phyloP scores from a whole-genome alignment of 306 rosid genomes.

The Ceratonia siliqua region DNA sequence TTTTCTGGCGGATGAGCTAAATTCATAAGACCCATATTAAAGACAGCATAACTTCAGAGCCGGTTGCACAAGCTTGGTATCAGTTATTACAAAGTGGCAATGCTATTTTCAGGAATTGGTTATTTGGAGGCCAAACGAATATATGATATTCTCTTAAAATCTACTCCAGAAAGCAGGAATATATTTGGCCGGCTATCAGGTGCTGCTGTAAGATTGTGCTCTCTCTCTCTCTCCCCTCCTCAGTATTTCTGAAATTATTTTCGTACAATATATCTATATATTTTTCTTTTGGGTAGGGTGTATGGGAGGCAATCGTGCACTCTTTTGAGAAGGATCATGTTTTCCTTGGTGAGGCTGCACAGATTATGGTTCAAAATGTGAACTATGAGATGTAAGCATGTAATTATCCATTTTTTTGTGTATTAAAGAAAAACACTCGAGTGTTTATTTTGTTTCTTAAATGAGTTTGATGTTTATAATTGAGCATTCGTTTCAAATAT shows the following conservation, averaged over 20 bases:
- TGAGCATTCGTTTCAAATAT: constrained; percentile 22
- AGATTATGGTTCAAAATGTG: constrained; percentile 83
- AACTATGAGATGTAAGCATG: constrained; percentile 84
- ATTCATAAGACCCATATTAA: neutral
- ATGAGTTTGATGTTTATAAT: constrained; percentile 3
- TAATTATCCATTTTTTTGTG: constrained; percentile 21
- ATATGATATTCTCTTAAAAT: constrained; percentile 71
- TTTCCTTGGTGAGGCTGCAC: constrained; percentile 95
- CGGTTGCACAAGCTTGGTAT: neutral
- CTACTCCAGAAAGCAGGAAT: constrained; percentile 81
- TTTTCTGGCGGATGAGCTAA: neutral
- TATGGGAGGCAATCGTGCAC: constrained; percentile 76
- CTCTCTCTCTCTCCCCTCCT: constrained; percentile 1
- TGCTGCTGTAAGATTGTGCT: constrained; percentile 63
- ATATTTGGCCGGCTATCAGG: constrained; percentile 90
- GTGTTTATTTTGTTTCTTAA: constrained; percentile 17
- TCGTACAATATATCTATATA: neutral
- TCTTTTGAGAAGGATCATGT: constrained; percentile 85
- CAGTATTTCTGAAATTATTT: neutral
- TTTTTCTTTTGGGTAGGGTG: constrained; percentile 56
- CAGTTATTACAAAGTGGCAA: constrained; percentile 7
- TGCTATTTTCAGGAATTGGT: constrained; percentile 63
- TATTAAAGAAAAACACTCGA: neutral
- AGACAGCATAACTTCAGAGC: neutral
- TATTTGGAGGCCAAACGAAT: constrained; percentile 79